Base-by-base conservation (phyloP, 1,284 basidiomycete species). In the Acaromyces ingoldii region DNA sequence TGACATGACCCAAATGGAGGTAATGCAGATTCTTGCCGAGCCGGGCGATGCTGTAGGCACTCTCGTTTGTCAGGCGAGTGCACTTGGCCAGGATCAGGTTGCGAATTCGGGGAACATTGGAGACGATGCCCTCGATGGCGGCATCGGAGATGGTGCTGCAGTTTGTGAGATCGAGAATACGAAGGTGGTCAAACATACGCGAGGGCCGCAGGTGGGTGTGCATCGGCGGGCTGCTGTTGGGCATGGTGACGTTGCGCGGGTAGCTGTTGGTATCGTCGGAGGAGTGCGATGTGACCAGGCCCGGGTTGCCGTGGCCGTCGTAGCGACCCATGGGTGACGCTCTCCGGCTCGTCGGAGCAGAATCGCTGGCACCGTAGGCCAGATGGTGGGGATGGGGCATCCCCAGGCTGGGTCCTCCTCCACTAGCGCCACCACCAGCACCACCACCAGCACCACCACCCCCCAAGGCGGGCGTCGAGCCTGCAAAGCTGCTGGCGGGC, bases 41-140 rank as follows among this genome's bases (percentile, higher is more conserved):
- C 68, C 81, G 82, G 70, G 88, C 87, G 36, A 98, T 90, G 58
- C 83, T 87, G 69, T 89, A 86, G 25, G 97, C 82, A 2, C 87
- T 82, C 49, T 82, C 82, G 76, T 98, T 91, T 7, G 93, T 95
- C 68, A 99, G 79, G 38, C 83, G 78, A 2, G 80, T 77, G 74
- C 95, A 99, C 77, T 97, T 98, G 48, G 91, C 89, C 39, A 99
- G 79, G 25, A 92, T 89, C 36, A 99, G 80, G 67, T 88, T 92
- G 61, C 95, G 85, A 63, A 99, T 87, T 74, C 88, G 88, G 6
- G 91, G 89, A 21, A 91, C 88, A 66, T 88, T 86, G 25, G 83
- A 81, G 53, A 96, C 82, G 69, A 98, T 87, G 49, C 91, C 90
- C 61, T 91, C 90, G 31, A 99, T 80, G 2, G 90, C 87, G 53